These are phyloP conservation scores for Podaxis sp. DNA, from an alignment of 768 basidiomycete species.

Conservation along the genomic window DNA sequence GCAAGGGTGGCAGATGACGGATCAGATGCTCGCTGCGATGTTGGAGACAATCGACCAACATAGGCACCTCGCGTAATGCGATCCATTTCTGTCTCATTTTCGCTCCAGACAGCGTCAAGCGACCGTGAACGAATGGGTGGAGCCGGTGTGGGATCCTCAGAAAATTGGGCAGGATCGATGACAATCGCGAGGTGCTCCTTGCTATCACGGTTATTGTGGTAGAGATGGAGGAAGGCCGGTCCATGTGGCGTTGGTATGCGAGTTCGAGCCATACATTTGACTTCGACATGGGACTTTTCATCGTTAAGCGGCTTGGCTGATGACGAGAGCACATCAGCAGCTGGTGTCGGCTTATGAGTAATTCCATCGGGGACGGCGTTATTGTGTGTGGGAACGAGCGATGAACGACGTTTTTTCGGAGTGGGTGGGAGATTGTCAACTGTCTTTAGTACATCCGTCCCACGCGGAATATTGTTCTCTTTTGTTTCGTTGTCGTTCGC, in stretches of 20 bases:
- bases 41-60: constrained; percentile 73
- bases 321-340: constrained; percentile 20
- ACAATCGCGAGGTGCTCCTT: constrained; percentile 98
- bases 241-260: constrained; percentile 97
- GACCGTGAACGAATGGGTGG: constrained; percentile 76
- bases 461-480: constrained; percentile 47
- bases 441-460: constrained; percentile 36
- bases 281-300: constrained; percentile 32
- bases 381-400: constrained; percentile 26
- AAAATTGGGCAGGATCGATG: constrained; percentile 85
- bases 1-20: constrained; percentile 27
- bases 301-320: constrained; percentile 33
- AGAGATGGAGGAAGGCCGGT: constrained; percentile 88
- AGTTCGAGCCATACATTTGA: constrained; percentile 95
- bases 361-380: constrained; percentile 15
- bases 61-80: constrained; percentile 93
- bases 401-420: constrained; percentile 41
- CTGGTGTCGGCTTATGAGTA: constrained; percentile 26
- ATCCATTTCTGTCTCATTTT: constrained; percentile 89
- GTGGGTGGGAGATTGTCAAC: constrained; percentile 39
- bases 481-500: constrained; percentile 39
- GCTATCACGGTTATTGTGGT: constrained; percentile 87
- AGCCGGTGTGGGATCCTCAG: constrained; percentile 39
- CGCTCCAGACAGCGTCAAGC: constrained; percentile 82
- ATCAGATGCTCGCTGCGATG: constrained; percentile 45